Base-by-base conservation (phyloP, 352 stramenopile species). In the Pythium myriotylum region DNA sequence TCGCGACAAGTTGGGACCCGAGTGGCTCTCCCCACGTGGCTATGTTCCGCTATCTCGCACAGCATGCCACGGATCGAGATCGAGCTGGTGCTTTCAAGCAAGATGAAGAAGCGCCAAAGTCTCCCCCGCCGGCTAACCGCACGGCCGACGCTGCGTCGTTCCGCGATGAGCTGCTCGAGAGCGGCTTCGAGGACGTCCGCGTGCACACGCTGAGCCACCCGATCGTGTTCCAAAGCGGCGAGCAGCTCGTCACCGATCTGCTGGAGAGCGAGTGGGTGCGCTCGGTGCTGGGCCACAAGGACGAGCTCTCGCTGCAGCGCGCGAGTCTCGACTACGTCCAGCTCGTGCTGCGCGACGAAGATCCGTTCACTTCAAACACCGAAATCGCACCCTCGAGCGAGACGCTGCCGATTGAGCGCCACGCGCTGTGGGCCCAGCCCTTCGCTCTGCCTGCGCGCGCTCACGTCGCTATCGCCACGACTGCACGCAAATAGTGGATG, bases 1-100 rank as follows among this genome's bases (percentile, higher is more conserved):
- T 70, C 0, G 50, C 55, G 19, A 42, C 55, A 8, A 65, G 49
- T 29, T 70, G 62, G 62, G 46, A 65, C 20, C 47, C 16, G 12
- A 22, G 17, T 0, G 48, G 29, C 5, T 35, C 20, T n/a, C 23
- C 50, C 1, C 48, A 55, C 47, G 39, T 17, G 2, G 0, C 16
- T 20, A 40, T 58, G 37, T 52, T 65, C 32, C 35, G 29, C 17
- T 65, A 58, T 22, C 2, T 65, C 6, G 13, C 49, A 4, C 39
- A 35, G 9, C 27, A 53, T 14, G 47, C 47, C 0, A 20, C 39
- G 7, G 27, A 65, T n/a, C 37, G 14, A 14, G 37, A 43, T 43
- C 13, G 13, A 14, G 37, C 33, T 40, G 33, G n/a, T n/a, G n/a
- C n/a, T n/a, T n/a, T n/a, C n/a, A n/a, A n/a, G n/a, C n/a, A n/a